phyloP scores from a whole-genome alignment of 2,329 filamentous ascomycete species.

The Sarocladium kiliense region DNA sequence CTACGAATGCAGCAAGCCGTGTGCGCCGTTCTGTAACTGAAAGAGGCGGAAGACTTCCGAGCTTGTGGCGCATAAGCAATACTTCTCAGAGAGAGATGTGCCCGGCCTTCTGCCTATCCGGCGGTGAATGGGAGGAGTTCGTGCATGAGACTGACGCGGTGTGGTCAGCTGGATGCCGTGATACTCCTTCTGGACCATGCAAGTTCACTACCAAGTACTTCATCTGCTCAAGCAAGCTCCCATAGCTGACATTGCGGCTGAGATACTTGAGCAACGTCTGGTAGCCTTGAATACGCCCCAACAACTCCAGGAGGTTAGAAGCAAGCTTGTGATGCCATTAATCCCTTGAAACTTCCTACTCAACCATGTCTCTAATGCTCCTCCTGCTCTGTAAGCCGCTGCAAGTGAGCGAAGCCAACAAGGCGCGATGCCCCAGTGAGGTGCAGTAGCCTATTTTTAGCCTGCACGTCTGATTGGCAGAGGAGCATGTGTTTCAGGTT shows the following conservation, averaged over 20 bases:
- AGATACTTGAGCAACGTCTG: too few relatives aligned
- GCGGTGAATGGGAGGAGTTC: neutral
- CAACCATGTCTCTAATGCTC: too few relatives aligned
- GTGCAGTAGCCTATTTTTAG: conserved; percentile 5
- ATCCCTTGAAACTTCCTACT: too few relatives aligned
- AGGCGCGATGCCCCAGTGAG: neutral
- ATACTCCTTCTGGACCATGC: neutral
- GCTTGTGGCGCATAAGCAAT: neutral
- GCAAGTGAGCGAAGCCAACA: neutral
- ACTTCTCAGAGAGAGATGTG: neutral
- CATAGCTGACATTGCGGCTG: too few relatives aligned
- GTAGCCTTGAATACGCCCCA: too few relatives aligned
- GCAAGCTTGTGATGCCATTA: too few relatives aligned
- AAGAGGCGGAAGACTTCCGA: neutral
- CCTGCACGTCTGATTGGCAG: neutral
- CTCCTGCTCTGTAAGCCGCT: neutral
- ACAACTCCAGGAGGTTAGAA: too few relatives aligned
- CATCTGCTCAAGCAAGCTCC: too few relatives aligned
- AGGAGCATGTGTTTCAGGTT: neutral
- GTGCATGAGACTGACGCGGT: neutral
- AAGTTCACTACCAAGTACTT: too few relatives aligned
- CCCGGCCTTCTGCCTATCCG: neutral
- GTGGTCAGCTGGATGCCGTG: neutral
- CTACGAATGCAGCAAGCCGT: neutral
- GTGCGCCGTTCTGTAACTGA: too few relatives aligned